Evolutionary conservation across 768 basidiomycete genomes (phyloP), one percentile per base, ranked within the genome.

Genomic region (Collybia sp.): DNA sequence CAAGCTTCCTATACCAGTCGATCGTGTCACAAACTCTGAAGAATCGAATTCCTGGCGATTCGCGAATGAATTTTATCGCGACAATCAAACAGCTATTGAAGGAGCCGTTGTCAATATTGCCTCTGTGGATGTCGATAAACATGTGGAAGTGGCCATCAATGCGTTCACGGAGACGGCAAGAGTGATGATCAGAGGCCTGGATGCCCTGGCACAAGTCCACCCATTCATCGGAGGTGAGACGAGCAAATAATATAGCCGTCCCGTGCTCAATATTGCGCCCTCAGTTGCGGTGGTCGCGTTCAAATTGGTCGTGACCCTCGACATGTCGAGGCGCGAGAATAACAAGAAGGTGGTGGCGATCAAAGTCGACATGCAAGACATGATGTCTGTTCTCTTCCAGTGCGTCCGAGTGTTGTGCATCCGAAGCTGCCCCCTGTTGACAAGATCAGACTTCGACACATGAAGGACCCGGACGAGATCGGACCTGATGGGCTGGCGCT

Each of bases 201-300:
- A 59, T 40, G 61, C 58, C 4, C 58, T 71, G 12, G 61, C 61
- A 8, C 59, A 65, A 33, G n/a, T 67, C 3, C 69, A 69, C 49
- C 69, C 69, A 2, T 68, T 68, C 48, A 58, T 71, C 33, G 62
- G 59, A 54, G 58, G 68, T 68, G 50, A 16, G 60, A 25, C 3
- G 8, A 25, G 25, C 3, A 25, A 4, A 25, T 3, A 25, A 25
- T 25, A 25, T 8, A 4, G 3, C 25, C 25, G 8, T 25, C 25
- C 8, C 8, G 25, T 8, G 25, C 25, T 25, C n/a, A 8, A 25
- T 8, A 25, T 25, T 8, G 8, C 25, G 25, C 8, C 25, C 36
- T 1, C 35, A 63, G 79, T 75, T 39, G 75, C 69, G 20, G 72
- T 79, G 13, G 54, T 69, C 11, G 76, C 77, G 1, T 80, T 80